Percentiles rank a stretch among this genome's conserved stretches.
These are phyloP conservation scores for Pulicaria dysenterica DNA, from an alignment of 129 eudicot species.

Conservation along the genomic window DNA sequence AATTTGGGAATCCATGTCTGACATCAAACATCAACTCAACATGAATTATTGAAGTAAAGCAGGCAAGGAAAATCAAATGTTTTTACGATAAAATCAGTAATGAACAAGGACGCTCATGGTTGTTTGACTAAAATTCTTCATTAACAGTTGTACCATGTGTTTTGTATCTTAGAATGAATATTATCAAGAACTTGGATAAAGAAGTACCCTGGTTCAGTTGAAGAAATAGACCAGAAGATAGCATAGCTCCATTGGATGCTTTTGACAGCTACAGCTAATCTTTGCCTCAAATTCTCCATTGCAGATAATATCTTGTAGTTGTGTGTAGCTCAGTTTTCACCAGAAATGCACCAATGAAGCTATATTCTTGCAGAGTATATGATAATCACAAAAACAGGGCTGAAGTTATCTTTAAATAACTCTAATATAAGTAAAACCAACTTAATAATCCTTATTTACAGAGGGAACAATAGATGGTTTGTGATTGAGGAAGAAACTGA, in stretches of 20 bases:
- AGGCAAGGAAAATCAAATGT: background rate
- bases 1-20: slow-evolving; percentile 10
- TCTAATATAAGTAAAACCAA: background rate
- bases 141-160: slow-evolving; percentile 16
- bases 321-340: background rate
- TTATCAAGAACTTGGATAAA: background rate
- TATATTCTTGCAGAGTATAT: background rate
- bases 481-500: background rate
- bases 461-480: slow-evolving; percentile 3
- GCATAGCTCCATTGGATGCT: slow-evolving; percentile 92
- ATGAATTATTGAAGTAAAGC: background rate
- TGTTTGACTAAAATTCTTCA: background rate
- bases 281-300: slow-evolving; percentile 51
- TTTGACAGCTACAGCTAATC: slow-evolving; percentile 71
- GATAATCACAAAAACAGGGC: background rate
- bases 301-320: slow-evolving; percentile 21
- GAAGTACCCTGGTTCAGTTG: slow-evolving; percentile 57
- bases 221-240: slow-evolving; percentile 84
- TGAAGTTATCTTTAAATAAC: background rate
- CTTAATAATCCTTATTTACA: background rate
- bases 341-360: slow-evolving; percentile 24
- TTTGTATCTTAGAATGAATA: slow-evolving; percentile 2
- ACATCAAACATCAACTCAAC: slow-evolving; percentile 9
- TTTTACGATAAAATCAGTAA: background rate
- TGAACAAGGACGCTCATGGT: background rate